Conservation (phyloP, 495 filamentous ascomycete species). For the Neurospora discreta region DNA sequence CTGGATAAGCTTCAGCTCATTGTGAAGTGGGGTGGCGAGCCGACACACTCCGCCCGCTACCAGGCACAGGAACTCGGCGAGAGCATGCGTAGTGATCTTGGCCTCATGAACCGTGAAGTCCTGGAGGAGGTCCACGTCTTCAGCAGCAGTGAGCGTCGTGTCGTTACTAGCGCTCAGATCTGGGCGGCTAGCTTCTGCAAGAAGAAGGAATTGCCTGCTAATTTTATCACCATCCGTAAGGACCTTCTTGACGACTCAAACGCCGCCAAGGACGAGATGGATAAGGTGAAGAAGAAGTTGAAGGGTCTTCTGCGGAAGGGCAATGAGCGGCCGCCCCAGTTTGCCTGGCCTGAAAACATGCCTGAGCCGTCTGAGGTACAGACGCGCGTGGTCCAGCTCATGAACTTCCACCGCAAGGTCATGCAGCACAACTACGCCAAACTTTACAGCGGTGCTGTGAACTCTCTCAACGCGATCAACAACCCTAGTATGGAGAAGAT, state of each 20-base stretch:
- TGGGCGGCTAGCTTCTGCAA: constrained; percentile 87
- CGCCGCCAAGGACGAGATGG: constrained; percentile 99
- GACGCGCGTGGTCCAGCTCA: constrained; percentile 81
- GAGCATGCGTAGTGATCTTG: constrained; percentile 89
- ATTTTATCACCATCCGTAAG: constrained; percentile 81
- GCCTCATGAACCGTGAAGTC: constrained; percentile 84
- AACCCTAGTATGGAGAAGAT: constrained; percentile 32
- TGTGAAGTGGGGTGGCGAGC: constrained; percentile 98
- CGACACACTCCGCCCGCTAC: constrained; percentile 92
- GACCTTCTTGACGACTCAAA: constrained; percentile 95
- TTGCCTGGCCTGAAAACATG: constrained; percentile 94
- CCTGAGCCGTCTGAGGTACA: constrained; percentile 88
- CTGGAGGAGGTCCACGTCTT: constrained; percentile 86
- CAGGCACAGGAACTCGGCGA: constrained; percentile 89
- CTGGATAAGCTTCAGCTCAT: constrained; percentile 95
- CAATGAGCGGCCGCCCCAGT: constrained; percentile 78
- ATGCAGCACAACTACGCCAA: constrained; percentile 87
- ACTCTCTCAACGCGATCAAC: constrained; percentile 45
- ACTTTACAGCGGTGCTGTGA: constrained; percentile 51
- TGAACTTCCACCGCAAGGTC: constrained; percentile 91
- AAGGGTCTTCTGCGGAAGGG: constrained; percentile 84
- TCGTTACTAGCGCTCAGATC: constrained; percentile 93
- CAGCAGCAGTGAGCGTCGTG: constrained; percentile 86
- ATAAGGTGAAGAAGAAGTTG: constrained; percentile 98
- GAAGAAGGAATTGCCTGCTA: constrained; percentile 70